A percentile compares a stretch with the other conserved stretches of the same genome.
These are phyloP conservation scores for Dictyostelium brefeldianum DNA, from an alignment of 78 protist genomes.

Conservation along the genomic window DNA sequence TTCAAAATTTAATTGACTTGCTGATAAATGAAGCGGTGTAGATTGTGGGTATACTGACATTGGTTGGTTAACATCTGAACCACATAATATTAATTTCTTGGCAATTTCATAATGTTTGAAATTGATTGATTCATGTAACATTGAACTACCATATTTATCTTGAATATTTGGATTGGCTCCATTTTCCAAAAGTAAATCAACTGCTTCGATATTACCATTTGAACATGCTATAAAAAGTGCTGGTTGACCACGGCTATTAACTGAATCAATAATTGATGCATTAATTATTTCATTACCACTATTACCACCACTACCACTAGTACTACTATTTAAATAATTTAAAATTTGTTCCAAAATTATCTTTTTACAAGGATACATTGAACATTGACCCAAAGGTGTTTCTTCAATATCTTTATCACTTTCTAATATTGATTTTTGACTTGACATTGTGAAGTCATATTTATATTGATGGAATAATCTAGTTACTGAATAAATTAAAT, in stretches of 20 bases:
- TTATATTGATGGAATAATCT: constrained; percentile 7
- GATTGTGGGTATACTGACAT: constrained; percentile 70
- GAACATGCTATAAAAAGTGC: constrained; percentile 53
- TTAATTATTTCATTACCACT: neutral
- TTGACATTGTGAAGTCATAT: constrained; percentile 1
- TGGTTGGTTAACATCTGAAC: constrained; percentile 51
- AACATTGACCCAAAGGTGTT: constrained; percentile 34
- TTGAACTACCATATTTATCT: constrained; percentile 31
- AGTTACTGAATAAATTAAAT: neutral
- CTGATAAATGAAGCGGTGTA: constrained; percentile 47
- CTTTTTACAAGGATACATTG: constrained; percentile 13
- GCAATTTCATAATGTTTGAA: constrained; percentile 47
- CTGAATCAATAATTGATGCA: constrained; percentile 20
- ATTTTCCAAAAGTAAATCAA: neutral
- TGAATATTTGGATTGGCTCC: constrained; percentile 37
- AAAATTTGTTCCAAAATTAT: neutral
- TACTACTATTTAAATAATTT: neutral
- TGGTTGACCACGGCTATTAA: constrained; percentile 45
- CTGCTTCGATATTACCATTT: constrained; percentile 29
- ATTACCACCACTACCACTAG: neutral
- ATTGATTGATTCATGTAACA: constrained; percentile 44
- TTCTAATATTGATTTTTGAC: neutral
- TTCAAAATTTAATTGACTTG: constrained; percentile 18
- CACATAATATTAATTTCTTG: constrained; percentile 19
- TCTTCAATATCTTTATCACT: constrained; percentile 20